Evolutionary conservation across 495 filamentous ascomycete species (phyloP), one percentile per base, ranked within the genome.

Genomic region (Daldinia caldariorum): DNA sequence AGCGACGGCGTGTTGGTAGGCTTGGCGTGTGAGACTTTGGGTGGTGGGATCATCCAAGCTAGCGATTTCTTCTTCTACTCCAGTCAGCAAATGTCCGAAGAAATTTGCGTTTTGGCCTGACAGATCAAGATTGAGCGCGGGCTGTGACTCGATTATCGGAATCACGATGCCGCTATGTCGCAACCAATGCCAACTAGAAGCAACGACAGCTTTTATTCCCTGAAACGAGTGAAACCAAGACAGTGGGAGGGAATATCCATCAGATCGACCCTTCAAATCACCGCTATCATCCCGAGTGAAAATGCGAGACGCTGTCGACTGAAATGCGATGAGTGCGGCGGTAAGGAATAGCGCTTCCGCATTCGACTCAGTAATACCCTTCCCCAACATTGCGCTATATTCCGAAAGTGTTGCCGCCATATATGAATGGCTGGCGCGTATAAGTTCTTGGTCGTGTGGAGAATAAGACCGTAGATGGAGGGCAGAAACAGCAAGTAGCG

Each of bases 171-270:
- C 77, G 69, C 83, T 86, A 26, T 74, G 75, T 12, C 85, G 76
- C 10, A 88, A 73, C 78, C 82, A 88, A 47, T 83, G 83, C 83
- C 83, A 85, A 12, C 81, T 82, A 6, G 81, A 78, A 6, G 83
- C 80, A 1, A 83, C 83, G 65, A 84, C 72, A 22, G 84, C 82
- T 50, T 88, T 87, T 51, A 87, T 83, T 13, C 86, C 86, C 61
- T 87, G 86, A 72, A 87, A 87, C n/a, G 85, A 80, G 61, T 87
- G 84, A 56, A 88, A 87, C 84, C 83, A 87, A 0, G 83, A 81
- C 6, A 87, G 73, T 10, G 86, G 85, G 18, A 87, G 72, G 6
- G 74, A 70, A 67, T 88, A 87, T 26, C 70, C 66, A 14, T 67
- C 71, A 16, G 69, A 66, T 13, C 71, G 61, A 16, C 74, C 76